Conservation (phyloP, 108 stramenopile genomes). For the Cyclotella baltica region DNA sequence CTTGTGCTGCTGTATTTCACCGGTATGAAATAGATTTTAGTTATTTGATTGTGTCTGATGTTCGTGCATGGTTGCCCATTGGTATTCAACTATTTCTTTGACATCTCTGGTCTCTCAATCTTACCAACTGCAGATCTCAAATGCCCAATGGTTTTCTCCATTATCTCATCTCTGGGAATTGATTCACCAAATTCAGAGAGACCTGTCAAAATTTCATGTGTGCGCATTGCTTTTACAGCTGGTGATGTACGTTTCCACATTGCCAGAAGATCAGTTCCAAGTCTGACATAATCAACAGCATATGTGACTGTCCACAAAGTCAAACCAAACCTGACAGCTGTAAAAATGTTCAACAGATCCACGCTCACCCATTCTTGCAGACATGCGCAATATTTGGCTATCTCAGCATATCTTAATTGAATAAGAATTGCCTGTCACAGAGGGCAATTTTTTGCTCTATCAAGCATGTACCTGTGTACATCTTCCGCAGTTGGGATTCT, state of each 20-base stretch:
- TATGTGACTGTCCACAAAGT: conserved; percentile 1
- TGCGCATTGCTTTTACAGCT: conserved; percentile 7
- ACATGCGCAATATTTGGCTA: conserved; percentile 11
- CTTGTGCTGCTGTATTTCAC: too few relatives aligned
- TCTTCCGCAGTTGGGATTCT: conserved; percentile 11
- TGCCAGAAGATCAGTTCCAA: conserved; percentile 9
- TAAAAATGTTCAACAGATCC: conserved; percentile 13
- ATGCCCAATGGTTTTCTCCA: conserved; percentile 20
- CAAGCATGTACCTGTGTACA: conserved; percentile 18
- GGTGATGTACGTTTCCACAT: conserved; percentile 14
- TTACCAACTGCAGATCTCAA: background rate
- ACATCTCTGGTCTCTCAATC: background rate
- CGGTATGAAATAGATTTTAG: too few relatives aligned
- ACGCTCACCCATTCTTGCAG: conserved; percentile 11
- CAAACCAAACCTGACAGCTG: conserved; percentile 2
- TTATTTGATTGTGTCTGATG: too few relatives aligned
- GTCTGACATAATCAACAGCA: conserved; percentile 3
- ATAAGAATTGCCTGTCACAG: background rate
- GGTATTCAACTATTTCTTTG: background rate
- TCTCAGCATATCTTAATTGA: conserved; percentile 1
- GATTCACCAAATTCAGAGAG: conserved; percentile 14
- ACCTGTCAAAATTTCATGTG: conserved; percentile 3
- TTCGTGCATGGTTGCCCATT: background rate
- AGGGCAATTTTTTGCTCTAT: background rate
- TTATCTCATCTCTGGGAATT: background rate